Evolutionary conservation across 306 rosid species (phyloP).

Genomic region (Albizia julibrissin): DNA sequence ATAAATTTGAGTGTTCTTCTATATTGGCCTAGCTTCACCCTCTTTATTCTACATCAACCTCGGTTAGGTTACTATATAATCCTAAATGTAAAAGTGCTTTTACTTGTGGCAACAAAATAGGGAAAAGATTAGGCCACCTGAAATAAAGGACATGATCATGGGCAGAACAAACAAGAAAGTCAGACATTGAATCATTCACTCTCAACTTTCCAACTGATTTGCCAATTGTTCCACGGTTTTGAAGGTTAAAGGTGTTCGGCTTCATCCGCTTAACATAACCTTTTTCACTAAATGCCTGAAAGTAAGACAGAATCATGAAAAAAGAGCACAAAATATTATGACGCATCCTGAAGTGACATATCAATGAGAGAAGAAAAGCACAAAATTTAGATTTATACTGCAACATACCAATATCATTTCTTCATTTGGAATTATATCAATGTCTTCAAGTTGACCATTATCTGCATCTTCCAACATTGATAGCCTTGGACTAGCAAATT

Average conservation of each 20-base stretch:
- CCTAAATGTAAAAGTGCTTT: neutral
- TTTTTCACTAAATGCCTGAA: conserved; percentile 90
- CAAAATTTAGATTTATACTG: conserved; percentile 14
- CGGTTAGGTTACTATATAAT: neutral
- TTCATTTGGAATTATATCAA: conserved; percentile 95
- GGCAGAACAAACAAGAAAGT: conserved; percentile 88
- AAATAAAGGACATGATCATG: conserved; percentile 94
- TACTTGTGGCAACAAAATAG: conserved; percentile 14
- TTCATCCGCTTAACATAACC: conserved; percentile 97
- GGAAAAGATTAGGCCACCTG: conserved; percentile 54
- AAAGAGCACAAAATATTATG: neutral
- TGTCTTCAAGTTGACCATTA: conserved; percentile 92
- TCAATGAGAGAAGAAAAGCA: neutral
- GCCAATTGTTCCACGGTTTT: conserved; percentile 95
- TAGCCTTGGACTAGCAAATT: conserved; percentile 79
- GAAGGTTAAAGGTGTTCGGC: conserved; percentile 86
- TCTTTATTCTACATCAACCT: conserved; percentile 17
- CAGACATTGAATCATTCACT: conserved; percentile 95
- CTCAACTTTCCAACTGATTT: conserved; percentile 97
- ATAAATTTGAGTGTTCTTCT: neutral
- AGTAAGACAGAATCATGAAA: conserved; percentile 24
- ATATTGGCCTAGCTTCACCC: neutral
- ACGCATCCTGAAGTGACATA: conserved; percentile 7
- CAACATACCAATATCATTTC: conserved; percentile 83
- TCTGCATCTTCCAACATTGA: conserved; percentile 82